These are phyloP conservation scores for Grosmannia penicillata DNA, from an alignment of 2,329 filamentous ascomycete genomes.

Conservation along the genomic window DNA sequence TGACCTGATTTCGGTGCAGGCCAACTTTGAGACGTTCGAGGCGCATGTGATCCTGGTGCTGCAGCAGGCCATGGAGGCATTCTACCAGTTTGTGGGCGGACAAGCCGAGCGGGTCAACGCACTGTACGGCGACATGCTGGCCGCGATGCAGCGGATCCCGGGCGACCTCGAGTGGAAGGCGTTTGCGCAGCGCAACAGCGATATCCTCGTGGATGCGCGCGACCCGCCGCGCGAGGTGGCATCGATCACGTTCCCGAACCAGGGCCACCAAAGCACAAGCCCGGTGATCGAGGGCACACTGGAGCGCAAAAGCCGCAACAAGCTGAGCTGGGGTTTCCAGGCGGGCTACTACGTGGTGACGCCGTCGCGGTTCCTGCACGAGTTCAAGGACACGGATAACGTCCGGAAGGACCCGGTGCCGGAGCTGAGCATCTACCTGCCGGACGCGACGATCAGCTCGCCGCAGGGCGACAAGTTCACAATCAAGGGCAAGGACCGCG, in stretches of 20 bases:
- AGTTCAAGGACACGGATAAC: slow-evolving; percentile 87
- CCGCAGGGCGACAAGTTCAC: slow-evolving; percentile 73
- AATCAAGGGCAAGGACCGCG: slow-evolving; percentile 87
- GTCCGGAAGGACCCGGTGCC: slow-evolving; percentile 58
- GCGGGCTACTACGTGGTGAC: slow-evolving; percentile 84
- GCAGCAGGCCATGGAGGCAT: slow-evolving; percentile 69
- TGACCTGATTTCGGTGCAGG: slow-evolving; percentile 82
- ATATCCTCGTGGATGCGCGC: slow-evolving; percentile 64
- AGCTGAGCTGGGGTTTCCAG: slow-evolving; percentile 62
- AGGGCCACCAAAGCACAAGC: slow-evolving; percentile 65
- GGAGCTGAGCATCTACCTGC: slow-evolving; percentile 81
- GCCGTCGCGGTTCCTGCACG: slow-evolving; percentile 76
- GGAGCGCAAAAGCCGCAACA: slow-evolving; percentile 80
- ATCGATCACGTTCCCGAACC: slow-evolving; percentile 73
- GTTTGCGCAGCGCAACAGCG: slow-evolving; percentile 58
- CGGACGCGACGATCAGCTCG: slow-evolving; percentile 67
- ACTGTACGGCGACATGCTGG: slow-evolving; percentile 75
- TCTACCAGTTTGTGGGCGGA: slow-evolving; percentile 64
- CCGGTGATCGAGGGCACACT: slow-evolving; percentile 76
- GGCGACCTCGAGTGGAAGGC: slow-evolving; percentile 83
- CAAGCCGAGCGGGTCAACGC: slow-evolving; percentile 71
- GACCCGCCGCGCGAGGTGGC: slow-evolving; percentile 60
- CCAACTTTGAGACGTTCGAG: slow-evolving; percentile 79
- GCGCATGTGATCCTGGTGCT: slow-evolving; percentile 69
- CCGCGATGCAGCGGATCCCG: slow-evolving; percentile 60